phyloP scores from a whole-genome alignment of 78 protist species.

The Pigoraptor vietnamica region DNA sequence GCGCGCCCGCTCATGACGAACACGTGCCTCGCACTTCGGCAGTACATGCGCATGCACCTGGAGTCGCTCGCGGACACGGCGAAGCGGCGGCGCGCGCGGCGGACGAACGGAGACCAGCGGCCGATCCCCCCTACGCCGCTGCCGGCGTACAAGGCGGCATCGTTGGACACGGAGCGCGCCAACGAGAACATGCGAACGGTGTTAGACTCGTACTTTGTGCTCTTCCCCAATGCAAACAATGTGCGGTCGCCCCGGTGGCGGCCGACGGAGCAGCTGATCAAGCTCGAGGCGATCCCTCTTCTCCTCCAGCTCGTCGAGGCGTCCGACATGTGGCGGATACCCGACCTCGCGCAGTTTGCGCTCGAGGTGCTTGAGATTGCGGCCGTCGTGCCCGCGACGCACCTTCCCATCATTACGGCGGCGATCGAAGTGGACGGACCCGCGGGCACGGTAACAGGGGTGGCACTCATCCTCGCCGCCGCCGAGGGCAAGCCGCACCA shows the following conservation, averaged over 20 bases:
- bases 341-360: not conserved
- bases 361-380: not conserved
- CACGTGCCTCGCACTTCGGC: constrained; percentile 1
- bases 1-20: constrained; percentile 2
- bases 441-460: not conserved
- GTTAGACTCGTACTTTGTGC: not conserved
- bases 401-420: not conserved
- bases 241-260: not conserved
- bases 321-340: not conserved
- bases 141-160: not conserved
- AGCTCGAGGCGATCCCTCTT: not conserved
- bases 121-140: not conserved
- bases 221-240: not conserved
- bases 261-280: not conserved
- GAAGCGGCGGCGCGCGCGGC: not conserved
- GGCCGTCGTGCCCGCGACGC: not conserved
- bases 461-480: not conserved
- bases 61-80: not conserved
- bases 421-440: not conserved
- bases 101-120: not conserved
- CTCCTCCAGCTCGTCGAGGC: not conserved
- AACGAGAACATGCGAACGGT: not conserved
- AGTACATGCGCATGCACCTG: constrained; percentile 25
- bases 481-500: constrained; percentile 17
- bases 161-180: not conserved